phyloP scores from a whole-genome alignment of 805 yeast species.

The Saccharomyces jurei region DNA sequence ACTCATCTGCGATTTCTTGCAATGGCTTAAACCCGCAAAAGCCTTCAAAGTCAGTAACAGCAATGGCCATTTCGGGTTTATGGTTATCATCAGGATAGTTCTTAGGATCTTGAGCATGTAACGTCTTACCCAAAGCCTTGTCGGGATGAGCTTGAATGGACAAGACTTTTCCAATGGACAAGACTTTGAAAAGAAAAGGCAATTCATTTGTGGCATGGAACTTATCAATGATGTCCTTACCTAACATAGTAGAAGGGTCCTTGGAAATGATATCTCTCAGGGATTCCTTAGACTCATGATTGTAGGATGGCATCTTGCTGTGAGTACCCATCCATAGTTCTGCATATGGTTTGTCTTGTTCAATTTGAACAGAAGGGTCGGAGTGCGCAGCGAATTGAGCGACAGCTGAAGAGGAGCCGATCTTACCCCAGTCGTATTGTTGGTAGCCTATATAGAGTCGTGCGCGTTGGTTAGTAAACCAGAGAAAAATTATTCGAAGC shows the following conservation, averaged over 20 bases:
- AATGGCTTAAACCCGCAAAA: slow-evolving; percentile 97
- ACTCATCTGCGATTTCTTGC: slow-evolving; percentile 59
- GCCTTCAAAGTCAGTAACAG: slow-evolving; percentile 91
- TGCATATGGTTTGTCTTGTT: slow-evolving; percentile 81
- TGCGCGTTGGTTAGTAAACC: background rate
- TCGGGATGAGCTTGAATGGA: slow-evolving; percentile 98
- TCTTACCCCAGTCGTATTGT: slow-evolving; percentile 82
- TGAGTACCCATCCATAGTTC: slow-evolving; percentile 99
- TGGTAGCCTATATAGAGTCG: slow-evolving; percentile 45
- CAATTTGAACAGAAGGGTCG: slow-evolving; percentile 52
- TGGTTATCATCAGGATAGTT: slow-evolving; percentile 97
- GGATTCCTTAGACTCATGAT: slow-evolving; percentile 45
- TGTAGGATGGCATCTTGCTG: slow-evolving; percentile 75
- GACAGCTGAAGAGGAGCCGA: slow-evolving; percentile 78
- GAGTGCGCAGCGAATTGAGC: slow-evolving; percentile 77
- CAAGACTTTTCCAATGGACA: slow-evolving; percentile 86
- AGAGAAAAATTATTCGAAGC: background rate
- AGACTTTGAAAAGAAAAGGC: slow-evolving; percentile 90
- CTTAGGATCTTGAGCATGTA: slow-evolving; percentile 77
- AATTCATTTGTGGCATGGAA: slow-evolving; percentile 65
- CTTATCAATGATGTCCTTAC: slow-evolving; percentile 47
- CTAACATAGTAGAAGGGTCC: slow-evolving; percentile 53
- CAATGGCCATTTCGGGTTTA: slow-evolving; percentile 99
- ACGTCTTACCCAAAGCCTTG: slow-evolving; percentile 65
- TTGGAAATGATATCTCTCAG: slow-evolving; percentile 60